A percentile compares a stretch with the other conserved stretches of the same genome.
phyloP scores from a whole-genome alignment of 306 rosid species.

The Casuarina equisetifolia region DNA sequence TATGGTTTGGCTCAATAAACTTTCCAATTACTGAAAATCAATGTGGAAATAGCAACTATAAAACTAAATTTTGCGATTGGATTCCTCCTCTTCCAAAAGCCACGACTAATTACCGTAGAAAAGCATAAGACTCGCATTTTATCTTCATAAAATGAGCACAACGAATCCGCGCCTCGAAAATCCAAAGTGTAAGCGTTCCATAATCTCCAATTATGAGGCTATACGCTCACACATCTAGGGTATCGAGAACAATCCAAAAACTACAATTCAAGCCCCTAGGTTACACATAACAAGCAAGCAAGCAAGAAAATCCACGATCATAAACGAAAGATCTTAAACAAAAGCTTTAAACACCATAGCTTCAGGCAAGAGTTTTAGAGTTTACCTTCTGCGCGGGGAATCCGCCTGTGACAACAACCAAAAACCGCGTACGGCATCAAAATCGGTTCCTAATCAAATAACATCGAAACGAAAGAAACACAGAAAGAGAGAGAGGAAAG shows the following conservation, averaged over 20 bases:
- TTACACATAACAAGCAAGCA: background rate
- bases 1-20: background rate
- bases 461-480: background rate
- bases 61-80: too few species aligned
- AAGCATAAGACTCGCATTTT: too few species aligned
- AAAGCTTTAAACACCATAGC: too few species aligned
- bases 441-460: background rate
- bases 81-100: background rate
- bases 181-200: background rate
- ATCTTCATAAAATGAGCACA: background rate
- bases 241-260: background rate
- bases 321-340: too few species aligned
- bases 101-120: too few species aligned
- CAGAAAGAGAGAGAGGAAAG: background rate
- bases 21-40: too few species aligned
- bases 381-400: conserved; percentile 74
- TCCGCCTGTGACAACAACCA: conserved; percentile 55
- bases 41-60: background rate
- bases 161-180: background rate
- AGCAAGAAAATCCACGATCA: background rate
- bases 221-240: background rate
- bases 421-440: background rate
- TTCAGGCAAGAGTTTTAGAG: background rate
- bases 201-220: background rate
- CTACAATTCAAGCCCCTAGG: background rate